Evolutionary conservation across 768 basidiomycete genomes (phyloP).

Genomic region (Mycena belliarum): DNA sequence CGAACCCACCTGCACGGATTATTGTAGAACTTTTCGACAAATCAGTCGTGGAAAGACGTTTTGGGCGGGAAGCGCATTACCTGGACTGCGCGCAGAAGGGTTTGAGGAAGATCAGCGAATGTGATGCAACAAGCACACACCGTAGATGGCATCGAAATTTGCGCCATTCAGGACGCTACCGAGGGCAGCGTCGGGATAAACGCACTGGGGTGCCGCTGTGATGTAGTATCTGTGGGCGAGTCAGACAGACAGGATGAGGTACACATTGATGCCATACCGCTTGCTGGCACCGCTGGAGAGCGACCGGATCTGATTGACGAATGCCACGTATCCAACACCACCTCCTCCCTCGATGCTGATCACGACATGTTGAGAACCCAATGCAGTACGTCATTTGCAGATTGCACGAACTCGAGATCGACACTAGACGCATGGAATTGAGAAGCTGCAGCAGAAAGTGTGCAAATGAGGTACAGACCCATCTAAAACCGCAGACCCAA

Average conservation of each 20-base stretch:
- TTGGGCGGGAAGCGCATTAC: neutral
- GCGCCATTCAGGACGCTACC: constrained; percentile 60
- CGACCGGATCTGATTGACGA: constrained; percentile 57
- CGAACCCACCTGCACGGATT: constrained; percentile 36
- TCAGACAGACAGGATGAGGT: neutral
- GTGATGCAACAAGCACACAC: constrained; percentile 27
- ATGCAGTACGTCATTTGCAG: neutral
- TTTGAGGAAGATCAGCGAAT: neutral
- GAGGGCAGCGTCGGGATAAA: constrained; percentile 66
- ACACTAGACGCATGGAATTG: constrained; percentile 37
- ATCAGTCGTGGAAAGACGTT: neutral
- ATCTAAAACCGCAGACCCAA: constrained; percentile 70
- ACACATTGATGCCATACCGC: constrained; percentile 34
- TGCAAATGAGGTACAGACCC: constrained; percentile 44
- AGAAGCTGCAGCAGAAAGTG: neutral
- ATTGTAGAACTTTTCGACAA: constrained; percentile 54
- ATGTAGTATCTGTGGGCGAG: constrained; percentile 55
- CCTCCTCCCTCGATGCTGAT: constrained; percentile 62
- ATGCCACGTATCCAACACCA: constrained; percentile 49
- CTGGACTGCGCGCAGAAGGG: neutral
- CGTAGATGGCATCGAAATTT: constrained; percentile 72
- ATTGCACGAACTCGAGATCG: constrained; percentile 53
- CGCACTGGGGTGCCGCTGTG: constrained; percentile 67
- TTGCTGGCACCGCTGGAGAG: constrained; percentile 53
- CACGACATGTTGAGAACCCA: neutral